Base-by-base conservation (phyloP, 1,139 yeast species). In the Saccharomycopsis phalli region DNA sequence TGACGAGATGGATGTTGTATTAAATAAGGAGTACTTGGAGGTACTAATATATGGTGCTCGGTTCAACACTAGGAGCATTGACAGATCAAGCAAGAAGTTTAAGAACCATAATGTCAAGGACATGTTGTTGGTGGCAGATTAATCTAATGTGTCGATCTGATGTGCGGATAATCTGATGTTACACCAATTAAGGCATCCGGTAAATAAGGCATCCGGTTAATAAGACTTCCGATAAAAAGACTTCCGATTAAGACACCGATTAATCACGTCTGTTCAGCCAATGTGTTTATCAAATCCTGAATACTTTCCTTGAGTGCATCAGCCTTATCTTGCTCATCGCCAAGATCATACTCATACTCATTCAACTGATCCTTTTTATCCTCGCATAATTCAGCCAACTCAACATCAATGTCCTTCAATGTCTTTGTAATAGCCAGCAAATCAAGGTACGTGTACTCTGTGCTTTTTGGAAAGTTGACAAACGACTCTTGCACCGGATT, bases 61-160 rank as follows among this genome's bases (percentile, higher is more conserved):
- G 46, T 73, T 88, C 51, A 76, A 79, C 48, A 72, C 78, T 48
- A 69, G 94, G 54, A 69, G 91, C 32, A 76, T 77, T 3, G 97
- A 88, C 51, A 66, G 98, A 46, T 76, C 95, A 0, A 84, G 82
- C 19, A 75, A 82, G 51, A 87, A 88, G 64, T 87, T 87, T 66
- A 88, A 88, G 59, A 73, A 76, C 46, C 91, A 80, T 50, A 69
- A 72, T 27, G 81, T 81, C 34, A 81, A 74, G 45, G 84, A 78
- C 55, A 59, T 82, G 34, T 50, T 40, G 11, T 26, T 41, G 29
- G 25, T 39, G n/a, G n/a, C n/a, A n/a, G n/a, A n/a, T n/a, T n/a
- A n/a, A n/a, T n/a, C n/a, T n/a, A 19, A 27, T 7, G 29, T 14
- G 20, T 14, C 11, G 11, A 11, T 30, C 10, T 30, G 33, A 23